phyloP scores from a whole-genome alignment of 768 basidiomycete species.

The Trichaptum fuscoviolaceum region DNA sequence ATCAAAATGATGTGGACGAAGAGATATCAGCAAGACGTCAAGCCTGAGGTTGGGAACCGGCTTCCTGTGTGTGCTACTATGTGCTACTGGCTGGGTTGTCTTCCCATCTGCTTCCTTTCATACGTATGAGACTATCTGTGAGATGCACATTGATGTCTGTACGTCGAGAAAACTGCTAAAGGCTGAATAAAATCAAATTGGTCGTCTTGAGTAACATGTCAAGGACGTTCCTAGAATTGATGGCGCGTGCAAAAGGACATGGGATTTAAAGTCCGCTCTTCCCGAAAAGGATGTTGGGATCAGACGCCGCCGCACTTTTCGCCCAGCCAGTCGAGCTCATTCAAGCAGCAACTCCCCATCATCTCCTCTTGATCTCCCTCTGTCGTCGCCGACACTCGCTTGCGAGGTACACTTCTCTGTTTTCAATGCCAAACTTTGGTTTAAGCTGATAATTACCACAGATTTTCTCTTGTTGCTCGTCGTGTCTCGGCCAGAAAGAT shows the following conservation, averaged over 20 bases:
- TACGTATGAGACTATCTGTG: too few species aligned
- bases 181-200: not conserved
- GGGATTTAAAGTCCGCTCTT: not conserved
- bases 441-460: not conserved
- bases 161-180: not conserved
- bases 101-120: too few species aligned
- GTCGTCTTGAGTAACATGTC: not conserved
- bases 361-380: slow-evolving; percentile 1
- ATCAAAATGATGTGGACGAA: not conserved
- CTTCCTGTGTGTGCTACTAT: too few species aligned
- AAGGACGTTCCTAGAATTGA: not conserved
- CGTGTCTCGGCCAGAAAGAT: not conserved
- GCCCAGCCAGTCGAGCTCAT: not conserved
- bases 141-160: too few species aligned
- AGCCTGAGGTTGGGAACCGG: too few species aligned
- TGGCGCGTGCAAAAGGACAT: not conserved
- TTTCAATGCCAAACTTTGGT: not conserved
- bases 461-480: not conserved
- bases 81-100: too few species aligned
- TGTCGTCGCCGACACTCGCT: not conserved
- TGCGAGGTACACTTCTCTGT: not conserved
- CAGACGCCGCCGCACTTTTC: not conserved
- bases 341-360: not conserved
- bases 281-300: not conserved
- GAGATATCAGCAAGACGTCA: too few species aligned